Evolutionary conservation across 495 filamentous ascomycete species (phyloP), one percentile per base, ranked within the genome.

Genomic region (Xylaria castorea): DNA sequence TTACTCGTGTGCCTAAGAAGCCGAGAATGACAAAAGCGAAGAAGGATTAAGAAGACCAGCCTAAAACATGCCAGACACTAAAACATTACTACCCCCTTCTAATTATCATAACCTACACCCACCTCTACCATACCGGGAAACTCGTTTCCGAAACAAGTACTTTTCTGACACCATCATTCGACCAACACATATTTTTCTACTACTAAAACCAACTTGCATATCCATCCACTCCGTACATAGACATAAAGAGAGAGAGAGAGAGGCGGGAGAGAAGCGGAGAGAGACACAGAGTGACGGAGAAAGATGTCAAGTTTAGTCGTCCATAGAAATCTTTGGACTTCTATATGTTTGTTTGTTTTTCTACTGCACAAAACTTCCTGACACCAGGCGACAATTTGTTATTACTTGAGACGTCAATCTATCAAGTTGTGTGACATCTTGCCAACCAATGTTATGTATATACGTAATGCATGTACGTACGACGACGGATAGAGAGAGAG

Each of bases 1-100:
- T 94, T 66, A 86, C 88, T 8, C 84, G 94, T 7, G 92, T 97
- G 65, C 92, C 93, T 20, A 94, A 94, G 87, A 74, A 70, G 25
- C 75, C 85, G 72, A 84, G 87, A 68, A 84, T 85, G 77, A 81
- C 86, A 75, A 80, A 79, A 71, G 7, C 73, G 38, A 80, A 80
- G 74, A 77, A 76, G 50, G 78, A 76, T 55, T 77, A 77, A 72
- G 75, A 22, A 42, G 50, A 50, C 18, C 27, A 36, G 9, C 58
- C 18, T 1, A 61, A 9, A 61, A n/a, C 53, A 14, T 1, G 32
- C 3, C 12, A 8, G 18, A 53, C 25, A 38, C 20, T 36, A 20
- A 22, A 38, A 3, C 34, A n/a, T 38, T 38, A 61, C 32, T 61
- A 61, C 18, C 1, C 18, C 20, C 34, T 61, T 38, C n/a, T 36